Evolutionary conservation across 2,329 filamentous ascomycete genomes (phyloP).

Genomic region (Venturia aucupariae): DNA sequence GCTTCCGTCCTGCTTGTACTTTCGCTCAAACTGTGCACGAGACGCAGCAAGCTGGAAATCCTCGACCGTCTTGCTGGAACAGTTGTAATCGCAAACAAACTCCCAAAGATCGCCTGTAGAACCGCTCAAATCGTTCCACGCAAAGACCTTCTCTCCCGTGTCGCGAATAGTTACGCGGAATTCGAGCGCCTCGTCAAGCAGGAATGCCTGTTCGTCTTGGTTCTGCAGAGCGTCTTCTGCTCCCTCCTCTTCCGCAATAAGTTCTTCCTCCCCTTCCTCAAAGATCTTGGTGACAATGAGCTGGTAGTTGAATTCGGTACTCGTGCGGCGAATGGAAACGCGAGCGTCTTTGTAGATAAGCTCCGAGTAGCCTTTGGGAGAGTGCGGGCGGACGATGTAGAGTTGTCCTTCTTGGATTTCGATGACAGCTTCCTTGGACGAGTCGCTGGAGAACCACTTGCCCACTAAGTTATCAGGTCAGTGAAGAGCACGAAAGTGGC

Average conservation of each 20-base stretch:
- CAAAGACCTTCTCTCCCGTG: conserved; percentile 74
- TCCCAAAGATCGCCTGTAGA: conserved; percentile 95
- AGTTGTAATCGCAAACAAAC: conserved; percentile 80
- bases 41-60: conserved; percentile 75
- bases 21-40: conserved; percentile 96
- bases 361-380: conserved; percentile 95
- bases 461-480: conserved; percentile 50
- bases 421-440: conserved; percentile 84
- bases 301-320: conserved; percentile 94
- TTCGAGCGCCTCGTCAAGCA: conserved; percentile 85
- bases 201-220: conserved; percentile 93
- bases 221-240: conserved; percentile 70
- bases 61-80: conserved; percentile 60
- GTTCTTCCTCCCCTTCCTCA: conserved; percentile 92
- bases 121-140: conserved; percentile 90
- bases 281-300: conserved; percentile 93
- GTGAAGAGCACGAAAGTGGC: neutral
- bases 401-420: conserved; percentile 94
- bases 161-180: conserved; percentile 77
- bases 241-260: conserved; percentile 79
- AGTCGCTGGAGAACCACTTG: conserved; percentile 85
- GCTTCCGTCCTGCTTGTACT: conserved; percentile 71
- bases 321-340: conserved; percentile 83
- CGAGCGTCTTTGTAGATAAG: conserved; percentile 98
- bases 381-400: conserved; percentile 89